Evolutionary conservation across 1,284 basidiomycete genomes (phyloP), one percentile per base, ranked within the genome.

Genomic region (Cutaneotrichosporon cyanovorans): DNA sequence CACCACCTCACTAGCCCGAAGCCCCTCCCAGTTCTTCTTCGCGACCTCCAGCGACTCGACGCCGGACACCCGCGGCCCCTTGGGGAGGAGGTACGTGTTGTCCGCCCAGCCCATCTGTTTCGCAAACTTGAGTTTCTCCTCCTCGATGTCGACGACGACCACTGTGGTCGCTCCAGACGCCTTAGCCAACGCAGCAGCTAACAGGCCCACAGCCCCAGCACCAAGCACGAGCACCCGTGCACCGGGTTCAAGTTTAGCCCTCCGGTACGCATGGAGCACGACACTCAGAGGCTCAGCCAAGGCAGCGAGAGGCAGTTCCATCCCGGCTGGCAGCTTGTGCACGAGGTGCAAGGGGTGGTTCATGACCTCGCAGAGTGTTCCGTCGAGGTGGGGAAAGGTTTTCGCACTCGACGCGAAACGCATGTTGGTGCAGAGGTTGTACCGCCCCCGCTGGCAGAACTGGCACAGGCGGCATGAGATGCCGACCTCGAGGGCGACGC

Each of bases 401-500:
- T 92, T 88, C 37, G 92, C 92, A 45, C 81, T 84, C 51, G 80
- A 83, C 61, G 85, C 86, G 73, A 96, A 97, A 52, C 87, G 80
- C 81, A 97, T 69, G 39, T 63, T 57, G 5, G 82, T 82, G 78
- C 92, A 97, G 50, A 97, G 81, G 75, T 97, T 96, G 76, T 96
- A 97, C 33, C 87, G 79, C n/a, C 87, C 87, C 40, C 77, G 76
- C 50, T 72, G 70, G 61, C 73, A 74, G 46, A 56, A 62, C 21
- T 64, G 59, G 60, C 76, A 78, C 37, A 76, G 76, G 50, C 80
- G 80, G 75, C 91, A 96, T 76, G 83, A 83, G 62, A 91, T 80
- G 34, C 92, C 92, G 11, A 88, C 86, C 70, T 97, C 92, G 65
- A 96, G 85, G 15, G 91, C 92, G 42, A 97, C 90, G 40, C 87